These are phyloP conservation scores for Isatis lusitanica DNA, from an alignment of 441 rosid genomes.

Conservation along the genomic window DNA sequence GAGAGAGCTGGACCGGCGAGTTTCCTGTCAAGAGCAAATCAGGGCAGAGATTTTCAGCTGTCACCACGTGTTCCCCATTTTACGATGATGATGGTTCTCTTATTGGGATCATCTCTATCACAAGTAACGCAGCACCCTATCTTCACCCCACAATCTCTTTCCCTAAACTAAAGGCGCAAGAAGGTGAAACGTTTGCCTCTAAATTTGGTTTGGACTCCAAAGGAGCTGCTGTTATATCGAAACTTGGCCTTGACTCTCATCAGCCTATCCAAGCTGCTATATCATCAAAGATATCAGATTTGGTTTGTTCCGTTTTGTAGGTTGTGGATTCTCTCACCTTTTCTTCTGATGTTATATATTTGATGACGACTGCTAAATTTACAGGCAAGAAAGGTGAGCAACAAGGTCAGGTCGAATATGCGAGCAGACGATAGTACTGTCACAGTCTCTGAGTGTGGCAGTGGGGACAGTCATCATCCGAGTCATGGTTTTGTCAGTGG, in stretches of 20 bases:
- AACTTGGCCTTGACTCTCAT: slow-evolving; percentile 85
- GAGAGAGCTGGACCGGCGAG: slow-evolving; percentile 91
- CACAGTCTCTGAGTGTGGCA: slow-evolving; percentile 64
- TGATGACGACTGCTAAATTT: slow-evolving; percentile 30
- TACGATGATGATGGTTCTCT: slow-evolving; percentile 74
- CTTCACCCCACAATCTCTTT: slow-evolving; percentile 40
- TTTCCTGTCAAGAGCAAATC: slow-evolving; percentile 73
- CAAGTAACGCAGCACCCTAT: slow-evolving; percentile 54
- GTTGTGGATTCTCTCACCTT: slow-evolving; percentile 18
- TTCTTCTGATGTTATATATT: slow-evolving; percentile 9
- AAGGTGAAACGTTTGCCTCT: slow-evolving; percentile 54
- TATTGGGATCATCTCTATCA: slow-evolving; percentile 72
- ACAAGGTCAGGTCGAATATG: slow-evolving; percentile 75
- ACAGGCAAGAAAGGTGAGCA: slow-evolving; percentile 82
- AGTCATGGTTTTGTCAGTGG: slow-evolving; percentile 59
- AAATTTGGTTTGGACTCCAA: slow-evolving; percentile 30
- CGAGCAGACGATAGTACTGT: slow-evolving; percentile 47
- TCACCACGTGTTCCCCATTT: slow-evolving; percentile 75
- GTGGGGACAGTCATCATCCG: slow-evolving; percentile 62
- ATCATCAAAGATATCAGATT: slow-evolving; percentile 82
- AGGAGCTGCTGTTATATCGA: slow-evolving; percentile 31
- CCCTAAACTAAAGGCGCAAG: slow-evolving; percentile 39
- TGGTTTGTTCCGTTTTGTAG: slow-evolving; percentile 53
- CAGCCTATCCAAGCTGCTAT: slow-evolving; percentile 85
- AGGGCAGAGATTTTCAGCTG: slow-evolving; percentile 59